A percentile compares a stretch with the other conserved stretches of the same genome.
phyloP scores from a whole-genome alignment of 2,329 filamentous ascomycete genomes.

The Herpotrichia juniperi region DNA sequence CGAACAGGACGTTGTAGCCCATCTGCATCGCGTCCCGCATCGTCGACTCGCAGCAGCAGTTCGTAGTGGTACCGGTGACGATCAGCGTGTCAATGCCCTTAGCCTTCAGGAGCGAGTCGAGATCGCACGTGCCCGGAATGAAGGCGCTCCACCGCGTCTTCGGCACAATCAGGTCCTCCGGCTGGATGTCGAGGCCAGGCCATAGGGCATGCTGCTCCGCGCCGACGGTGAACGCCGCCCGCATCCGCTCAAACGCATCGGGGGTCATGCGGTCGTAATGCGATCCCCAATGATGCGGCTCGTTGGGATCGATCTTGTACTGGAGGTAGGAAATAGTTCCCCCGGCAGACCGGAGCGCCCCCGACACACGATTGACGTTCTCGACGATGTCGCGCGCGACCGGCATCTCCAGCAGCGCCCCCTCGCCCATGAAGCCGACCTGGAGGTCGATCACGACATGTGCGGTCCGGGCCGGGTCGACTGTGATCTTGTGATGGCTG shows the following conservation, averaged over 20 bases:
- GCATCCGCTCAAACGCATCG: slow-evolving; percentile 4
- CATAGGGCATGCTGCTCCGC: slow-evolving; percentile 7
- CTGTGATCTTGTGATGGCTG: slow-evolving; percentile 5
- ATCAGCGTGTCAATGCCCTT: slow-evolving; percentile 6
- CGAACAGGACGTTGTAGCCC: slow-evolving; percentile 6
- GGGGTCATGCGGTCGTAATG: slow-evolving; percentile 10
- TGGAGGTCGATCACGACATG: slow-evolving; percentile 8
- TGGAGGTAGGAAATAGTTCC: slow-evolving; percentile 6
- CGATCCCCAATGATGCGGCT: slow-evolving; percentile 5
- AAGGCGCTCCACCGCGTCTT: slow-evolving; percentile 9
- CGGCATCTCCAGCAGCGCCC: slow-evolving; percentile 7
- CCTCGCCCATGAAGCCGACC: slow-evolving; percentile 9
- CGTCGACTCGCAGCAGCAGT: slow-evolving; percentile 8
- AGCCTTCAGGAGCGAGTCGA: slow-evolving; percentile 5
- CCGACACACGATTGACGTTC: slow-evolving; percentile 9
- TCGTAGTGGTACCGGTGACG: slow-evolving; percentile 8
- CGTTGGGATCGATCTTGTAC: slow-evolving; percentile 5
- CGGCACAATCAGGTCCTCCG: slow-evolving; percentile 5
- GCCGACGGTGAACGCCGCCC: slow-evolving; percentile 2
- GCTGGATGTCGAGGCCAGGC: slow-evolving; percentile 5
- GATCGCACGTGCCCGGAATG: slow-evolving; percentile 6
- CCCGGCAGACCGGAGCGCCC: slow-evolving; percentile 5
- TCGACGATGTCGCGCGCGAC: slow-evolving; percentile 6
- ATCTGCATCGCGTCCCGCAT: slow-evolving; percentile 10
- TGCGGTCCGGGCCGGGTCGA: slow-evolving; percentile 8